Conservation (phyloP, 75 land plant species). For the Cunninghamia lanceolata region DNA sequence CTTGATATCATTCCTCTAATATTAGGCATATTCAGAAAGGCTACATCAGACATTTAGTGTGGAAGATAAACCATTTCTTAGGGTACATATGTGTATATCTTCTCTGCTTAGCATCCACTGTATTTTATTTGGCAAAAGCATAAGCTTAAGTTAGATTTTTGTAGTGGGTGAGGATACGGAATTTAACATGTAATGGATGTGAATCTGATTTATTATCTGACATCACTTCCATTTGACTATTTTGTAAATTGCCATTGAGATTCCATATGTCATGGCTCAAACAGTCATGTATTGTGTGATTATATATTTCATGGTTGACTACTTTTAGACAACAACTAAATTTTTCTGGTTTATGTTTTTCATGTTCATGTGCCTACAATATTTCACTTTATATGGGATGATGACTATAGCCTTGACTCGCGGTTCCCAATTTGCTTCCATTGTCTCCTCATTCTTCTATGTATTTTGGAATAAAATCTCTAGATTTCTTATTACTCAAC, state of each 20-base stretch:
- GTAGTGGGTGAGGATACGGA: too few relatives aligned
- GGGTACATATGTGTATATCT: too few relatives aligned
- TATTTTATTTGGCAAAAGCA: too few relatives aligned
- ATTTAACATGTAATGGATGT: too few relatives aligned
- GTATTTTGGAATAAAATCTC: conserved; percentile 79
- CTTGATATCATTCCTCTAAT: too few relatives aligned
- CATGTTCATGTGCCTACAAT: conserved; percentile 65
- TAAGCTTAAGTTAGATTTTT: too few relatives aligned
- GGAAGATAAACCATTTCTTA: too few relatives aligned
- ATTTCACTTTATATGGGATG: conserved; percentile 96
- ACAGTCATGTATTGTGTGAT: conserved; percentile 54
- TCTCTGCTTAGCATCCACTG: too few relatives aligned
- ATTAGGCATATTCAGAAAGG: too few relatives aligned
- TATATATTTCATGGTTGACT: conserved; percentile 72
- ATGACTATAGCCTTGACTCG: conserved; percentile 81
- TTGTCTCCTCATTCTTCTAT: conserved; percentile 68
- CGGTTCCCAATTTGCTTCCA: conserved; percentile 69
- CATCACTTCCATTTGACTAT: not conserved
- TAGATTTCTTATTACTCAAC: conserved; percentile 66
- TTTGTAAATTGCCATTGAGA: conserved; percentile 69
- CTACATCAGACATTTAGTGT: too few relatives aligned
- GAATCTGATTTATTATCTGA: not conserved
- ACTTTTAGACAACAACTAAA: conserved; percentile 75
- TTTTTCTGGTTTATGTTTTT: conserved; percentile 87
- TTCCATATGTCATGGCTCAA: conserved; percentile 69